A percentile compares a stretch with the other conserved stretches of the same genome.
Conservation (phyloP, 208 protist species). For the Leptomonas pyrrhocoris region DNA sequence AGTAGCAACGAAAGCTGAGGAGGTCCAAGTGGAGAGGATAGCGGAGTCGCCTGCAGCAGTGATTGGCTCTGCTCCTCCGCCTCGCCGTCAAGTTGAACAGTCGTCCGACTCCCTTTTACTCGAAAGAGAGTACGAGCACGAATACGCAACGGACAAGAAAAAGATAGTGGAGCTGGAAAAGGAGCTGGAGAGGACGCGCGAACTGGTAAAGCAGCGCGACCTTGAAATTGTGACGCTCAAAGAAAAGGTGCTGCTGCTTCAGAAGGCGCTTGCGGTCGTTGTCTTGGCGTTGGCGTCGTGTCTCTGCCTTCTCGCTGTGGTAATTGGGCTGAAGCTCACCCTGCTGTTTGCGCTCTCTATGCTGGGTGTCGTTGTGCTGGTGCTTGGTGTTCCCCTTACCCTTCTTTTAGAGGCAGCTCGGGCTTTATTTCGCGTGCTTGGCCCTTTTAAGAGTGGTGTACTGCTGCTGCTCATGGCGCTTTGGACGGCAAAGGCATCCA, state of each 20-base stretch:
- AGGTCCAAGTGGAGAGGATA: neutral
- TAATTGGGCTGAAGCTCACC: conserved; percentile 70
- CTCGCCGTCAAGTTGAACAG: neutral
- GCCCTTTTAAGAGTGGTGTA: conserved; percentile 46
- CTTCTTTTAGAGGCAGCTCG: conserved; percentile 54
- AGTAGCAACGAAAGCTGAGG: neutral
- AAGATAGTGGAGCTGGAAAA: conserved; percentile 23
- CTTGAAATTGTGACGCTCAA: conserved; percentile 58
- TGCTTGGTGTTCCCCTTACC: conserved; percentile 52
- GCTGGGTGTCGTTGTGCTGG: conserved; percentile 30
- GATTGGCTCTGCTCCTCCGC: neutral
- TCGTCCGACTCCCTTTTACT: neutral
- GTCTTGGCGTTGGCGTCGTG: conserved; percentile 49
- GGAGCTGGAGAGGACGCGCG: conserved; percentile 30
- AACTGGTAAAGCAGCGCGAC: conserved; percentile 34
- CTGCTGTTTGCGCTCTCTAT: conserved; percentile 38
- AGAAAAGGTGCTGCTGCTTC: conserved; percentile 61
- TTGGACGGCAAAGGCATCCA: conserved; percentile 36
- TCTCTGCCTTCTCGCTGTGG: conserved; percentile 45
- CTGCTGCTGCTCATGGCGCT: conserved; percentile 33
- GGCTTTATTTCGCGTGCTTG: conserved; percentile 64
- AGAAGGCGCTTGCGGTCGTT: conserved; percentile 67
- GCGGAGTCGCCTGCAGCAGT: too few species aligned
- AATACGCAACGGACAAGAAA: conserved; percentile 11
- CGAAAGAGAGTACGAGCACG: conserved; percentile 40